Base-by-base conservation (phyloP, 2,329 filamentous ascomycete genomes). In the Ceratocystis diversiconidia region DNA sequence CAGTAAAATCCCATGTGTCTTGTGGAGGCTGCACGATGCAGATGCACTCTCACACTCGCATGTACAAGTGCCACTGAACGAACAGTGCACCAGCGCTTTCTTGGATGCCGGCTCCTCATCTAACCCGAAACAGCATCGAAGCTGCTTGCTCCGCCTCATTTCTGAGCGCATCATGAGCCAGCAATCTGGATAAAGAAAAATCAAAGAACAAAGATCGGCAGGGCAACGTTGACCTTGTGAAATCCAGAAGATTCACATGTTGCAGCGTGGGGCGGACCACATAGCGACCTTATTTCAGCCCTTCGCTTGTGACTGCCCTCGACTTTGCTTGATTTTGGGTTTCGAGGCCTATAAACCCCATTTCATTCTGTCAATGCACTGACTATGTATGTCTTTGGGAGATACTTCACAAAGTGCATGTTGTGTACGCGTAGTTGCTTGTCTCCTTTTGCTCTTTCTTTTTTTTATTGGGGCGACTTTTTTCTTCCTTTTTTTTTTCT, bases 171-270 rank as follows among this genome's bases (percentile, higher is more conserved):
- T 36, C 25, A 36, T 30, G 28, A 59, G 55, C 55, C 55, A 59
- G 55, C 55, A 59, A 59, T 59, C 55, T 59, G 55, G 55, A 59
- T 59, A 15, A 17, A 59, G 55, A 30, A 59, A 30, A 17, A 32
- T 17, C 10, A 7, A 30, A 59, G 55, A 32, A 32, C 55, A 59
- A 41, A 30, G 28, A 59, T 59, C 55, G 55, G 55, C 55, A 59
- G 55, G 55, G 55, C 55, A 59, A 32, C 17, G 55, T 30, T 32
- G 10, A 19, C 55, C 28, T 59, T 32, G 55, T 32, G 17, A 15
- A 52, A 52, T 52, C 19, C 48, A 52, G 19, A 28, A 52, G 48
- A 25, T 52, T 10, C 36, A 41, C 36, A 41, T 41, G 36, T 12
- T 41, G 36, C 12, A 25, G 19, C 48, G 48, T 52, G 22, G 48